phyloP scores from a whole-genome alignment of 176 grass and related monocot genomes.

The Phoenix roebelenii region DNA sequence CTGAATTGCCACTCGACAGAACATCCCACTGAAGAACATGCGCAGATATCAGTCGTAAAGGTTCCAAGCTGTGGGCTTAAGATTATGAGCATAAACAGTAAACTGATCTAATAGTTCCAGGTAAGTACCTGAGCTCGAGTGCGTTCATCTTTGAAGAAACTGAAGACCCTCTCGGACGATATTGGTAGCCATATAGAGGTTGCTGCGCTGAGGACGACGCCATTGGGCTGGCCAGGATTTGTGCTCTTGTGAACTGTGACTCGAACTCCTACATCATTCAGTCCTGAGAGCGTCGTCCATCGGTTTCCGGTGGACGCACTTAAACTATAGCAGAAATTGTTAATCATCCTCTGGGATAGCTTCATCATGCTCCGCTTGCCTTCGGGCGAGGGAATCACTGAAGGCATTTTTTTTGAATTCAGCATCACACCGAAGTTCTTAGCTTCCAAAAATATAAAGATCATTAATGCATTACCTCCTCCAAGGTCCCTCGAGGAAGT shows the following conservation, averaged over 20 bases:
- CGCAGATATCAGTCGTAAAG: neutral
- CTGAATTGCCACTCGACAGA: conserved; percentile 53
- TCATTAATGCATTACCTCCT: conserved; percentile 6
- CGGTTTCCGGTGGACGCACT: conserved; percentile 55
- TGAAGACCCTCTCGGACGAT: conserved; percentile 59
- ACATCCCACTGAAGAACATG: conserved; percentile 67
- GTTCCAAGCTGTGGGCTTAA: too few species aligned
- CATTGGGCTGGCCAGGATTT: conserved; percentile 61
- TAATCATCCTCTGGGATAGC: conserved; percentile 92
- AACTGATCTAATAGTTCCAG: neutral
- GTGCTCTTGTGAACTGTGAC: conserved; percentile 43
- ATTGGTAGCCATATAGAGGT: conserved; percentile 84
- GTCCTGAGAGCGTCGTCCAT: conserved; percentile 54
- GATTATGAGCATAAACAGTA: neutral
- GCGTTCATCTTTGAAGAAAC: conserved; percentile 64
- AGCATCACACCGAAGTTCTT: too few species aligned
- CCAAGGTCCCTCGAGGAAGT: conserved; percentile 37
- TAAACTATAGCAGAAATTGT: conserved; percentile 74
- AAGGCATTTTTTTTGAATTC: too few species aligned
- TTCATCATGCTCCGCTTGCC: conserved; percentile 87
- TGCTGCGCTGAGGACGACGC: conserved; percentile 72
- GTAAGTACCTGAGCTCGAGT: conserved; percentile 49
- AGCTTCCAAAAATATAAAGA: too few species aligned
- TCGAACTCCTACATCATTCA: conserved; percentile 53
- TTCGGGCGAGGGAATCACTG: conserved; percentile 56